A percentile compares a stretch with the other conserved stretches of the same genome.
Conservation (phyloP, 768 basidiomycete genomes). For the Ramaria sp. region DNA sequence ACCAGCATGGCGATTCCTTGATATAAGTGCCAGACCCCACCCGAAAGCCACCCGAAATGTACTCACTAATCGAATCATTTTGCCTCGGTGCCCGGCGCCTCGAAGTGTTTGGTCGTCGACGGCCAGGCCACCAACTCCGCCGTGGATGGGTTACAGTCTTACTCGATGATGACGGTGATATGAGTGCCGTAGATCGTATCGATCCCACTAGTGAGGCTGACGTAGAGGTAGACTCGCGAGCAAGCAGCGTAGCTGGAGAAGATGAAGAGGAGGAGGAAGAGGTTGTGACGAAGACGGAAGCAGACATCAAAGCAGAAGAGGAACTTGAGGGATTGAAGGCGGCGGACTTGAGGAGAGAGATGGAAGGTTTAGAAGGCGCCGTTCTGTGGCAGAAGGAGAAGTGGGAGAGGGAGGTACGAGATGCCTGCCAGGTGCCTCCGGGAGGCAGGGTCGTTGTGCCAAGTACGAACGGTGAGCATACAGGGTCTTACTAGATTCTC, state of each 20-base stretch:
- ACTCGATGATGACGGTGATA: constrained; percentile 46
- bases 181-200: constrained; percentile 30
- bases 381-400: constrained; percentile 45
- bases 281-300: constrained; percentile 15
- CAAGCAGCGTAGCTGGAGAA: constrained; percentile 21
- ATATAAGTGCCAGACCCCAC: constrained; percentile 46
- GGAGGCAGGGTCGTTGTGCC: constrained; percentile 57
- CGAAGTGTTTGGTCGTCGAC: constrained; percentile 67
- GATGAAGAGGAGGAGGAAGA: constrained; percentile 33
- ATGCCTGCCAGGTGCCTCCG: constrained; percentile 27
- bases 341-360: constrained; percentile 9
- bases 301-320: background rate
- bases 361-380: constrained; percentile 24
- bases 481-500: constrained; percentile 8
- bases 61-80: constrained; percentile 94
- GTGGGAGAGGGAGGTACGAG: constrained; percentile 56
- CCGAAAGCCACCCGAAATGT: constrained; percentile 90
- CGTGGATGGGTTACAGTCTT: constrained; percentile 91
- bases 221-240: constrained; percentile 18
- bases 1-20: background rate
- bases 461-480: constrained; percentile 36
- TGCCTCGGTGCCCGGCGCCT: constrained; percentile 88
- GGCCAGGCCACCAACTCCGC: constrained; percentile 43
- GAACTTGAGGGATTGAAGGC: background rate
- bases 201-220: constrained; percentile 19